These are phyloP conservation scores for Helicostylum pulchrum DNA, from an alignment of 192 early-diverging fungal species.

Conservation along the genomic window DNA sequence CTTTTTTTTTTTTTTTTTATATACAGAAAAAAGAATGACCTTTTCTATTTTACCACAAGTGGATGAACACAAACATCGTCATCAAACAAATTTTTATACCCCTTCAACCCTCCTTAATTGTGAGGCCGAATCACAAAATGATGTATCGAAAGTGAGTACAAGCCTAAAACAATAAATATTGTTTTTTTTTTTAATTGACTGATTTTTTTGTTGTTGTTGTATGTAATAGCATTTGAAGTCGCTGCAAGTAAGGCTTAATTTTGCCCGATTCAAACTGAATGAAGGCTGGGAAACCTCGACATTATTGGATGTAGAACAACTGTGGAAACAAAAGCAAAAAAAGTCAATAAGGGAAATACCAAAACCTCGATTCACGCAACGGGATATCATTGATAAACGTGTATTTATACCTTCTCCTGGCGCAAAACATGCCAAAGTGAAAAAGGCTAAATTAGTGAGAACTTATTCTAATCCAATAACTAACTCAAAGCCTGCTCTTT, in stretches of 20 bases:
- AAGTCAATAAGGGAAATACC: slow-evolving; percentile 16
- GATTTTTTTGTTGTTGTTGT: neutral
- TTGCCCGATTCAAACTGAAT: slow-evolving; percentile 35
- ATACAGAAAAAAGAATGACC: neutral
- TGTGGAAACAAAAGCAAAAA: slow-evolving; percentile 29
- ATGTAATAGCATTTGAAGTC: slow-evolving; percentile 7
- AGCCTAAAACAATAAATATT: neutral
- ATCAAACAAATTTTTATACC: no score
- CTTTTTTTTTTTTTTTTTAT: neutral
- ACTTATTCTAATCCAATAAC: slow-evolving; percentile 15
- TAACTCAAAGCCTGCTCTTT: neutral
- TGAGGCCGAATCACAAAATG: no score
- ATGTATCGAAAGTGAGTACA: no score
- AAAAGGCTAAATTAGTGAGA: slow-evolving; percentile 21
- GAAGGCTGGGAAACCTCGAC: slow-evolving; percentile 33
- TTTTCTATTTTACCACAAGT: no score
- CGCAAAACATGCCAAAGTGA: slow-evolving; percentile 5
- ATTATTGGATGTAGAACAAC: slow-evolving; percentile 25
- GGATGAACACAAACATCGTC: no score
- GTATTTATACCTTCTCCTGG: slow-evolving; percentile 19
- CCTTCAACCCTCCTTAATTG: no score
- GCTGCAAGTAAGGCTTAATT: slow-evolving; percentile 16
- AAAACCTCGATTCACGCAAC: slow-evolving; percentile 31
- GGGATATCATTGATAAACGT: slow-evolving; percentile 32
- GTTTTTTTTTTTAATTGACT: neutral